These are phyloP conservation scores for Boletus rufocinnamomeus DNA, from an alignment of 768 basidiomycete genomes.

Conservation along the genomic window DNA sequence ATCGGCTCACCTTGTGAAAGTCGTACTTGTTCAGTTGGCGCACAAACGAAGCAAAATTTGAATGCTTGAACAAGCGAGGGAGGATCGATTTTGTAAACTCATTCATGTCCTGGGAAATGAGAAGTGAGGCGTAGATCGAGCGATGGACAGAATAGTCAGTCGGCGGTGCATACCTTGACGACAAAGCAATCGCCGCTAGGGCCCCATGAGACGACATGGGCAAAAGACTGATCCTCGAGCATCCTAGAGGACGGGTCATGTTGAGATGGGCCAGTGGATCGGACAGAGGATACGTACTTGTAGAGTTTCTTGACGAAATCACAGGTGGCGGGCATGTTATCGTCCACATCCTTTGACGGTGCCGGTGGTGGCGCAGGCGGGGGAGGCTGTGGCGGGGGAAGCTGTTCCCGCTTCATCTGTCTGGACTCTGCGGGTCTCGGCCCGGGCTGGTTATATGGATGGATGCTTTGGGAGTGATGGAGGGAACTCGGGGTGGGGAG, in stretches of 20 bases:
- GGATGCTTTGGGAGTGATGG: constrained; percentile 19
- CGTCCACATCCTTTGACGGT: constrained; percentile 50
- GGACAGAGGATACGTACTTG: constrained; percentile 54
- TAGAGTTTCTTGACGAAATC: constrained; percentile 95
- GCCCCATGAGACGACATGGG: constrained; percentile 80
- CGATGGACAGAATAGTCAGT: background rate
- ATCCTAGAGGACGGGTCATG: constrained; percentile 53
- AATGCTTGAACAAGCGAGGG: constrained; percentile 76
- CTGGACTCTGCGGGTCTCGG: constrained; percentile 26
- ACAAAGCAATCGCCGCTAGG: constrained; percentile 86
- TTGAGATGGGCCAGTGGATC: constrained; percentile 1
- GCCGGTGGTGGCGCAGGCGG: constrained; percentile 20
- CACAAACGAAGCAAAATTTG: constrained; percentile 52
- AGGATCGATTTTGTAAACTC: constrained; percentile 91
- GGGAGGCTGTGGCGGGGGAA: constrained; percentile 27
- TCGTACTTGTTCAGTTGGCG: constrained; percentile 96
- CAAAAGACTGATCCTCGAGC: constrained; percentile 78
- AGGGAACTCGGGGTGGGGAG: constrained; percentile 25
- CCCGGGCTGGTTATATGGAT: constrained; percentile 26
- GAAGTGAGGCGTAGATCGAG: constrained; percentile 9
- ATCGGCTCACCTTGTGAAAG: constrained; percentile 76
- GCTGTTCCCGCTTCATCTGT: constrained; percentile 34
- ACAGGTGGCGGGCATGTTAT: constrained; percentile 82
- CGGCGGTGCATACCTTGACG: constrained; percentile 58
- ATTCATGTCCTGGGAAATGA: constrained; percentile 73